Evolutionary conservation across 129 eudicot species (phyloP), one percentile per base, ranked within the genome.

Genomic region (Flaveria bidentis): DNA sequence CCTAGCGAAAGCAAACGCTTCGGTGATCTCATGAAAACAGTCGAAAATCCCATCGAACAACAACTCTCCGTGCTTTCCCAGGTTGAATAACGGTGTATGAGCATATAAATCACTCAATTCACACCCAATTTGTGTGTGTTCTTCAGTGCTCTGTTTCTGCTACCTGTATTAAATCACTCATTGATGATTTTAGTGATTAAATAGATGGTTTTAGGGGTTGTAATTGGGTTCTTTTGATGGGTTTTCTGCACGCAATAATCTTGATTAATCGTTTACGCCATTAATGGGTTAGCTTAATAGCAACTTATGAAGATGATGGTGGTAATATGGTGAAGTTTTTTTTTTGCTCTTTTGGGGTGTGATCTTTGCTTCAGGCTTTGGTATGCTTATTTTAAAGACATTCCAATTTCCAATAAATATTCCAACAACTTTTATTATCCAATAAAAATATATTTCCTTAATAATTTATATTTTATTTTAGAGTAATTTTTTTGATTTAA

Each of bases 31-130:
- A 87, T 89, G 61, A 84, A 95, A 79, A 69, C 97, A 95, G 26
- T 85, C 91, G 49, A 95, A 86, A 8, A 91, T 73, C 6, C 99
- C 99, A 49, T 82, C 91, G 74, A 86, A 58, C 82, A 84, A 65
- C 75, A 73, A 80, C 81, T 87, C 96, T 50, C 94, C 92, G 86
- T 82, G 85, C 87, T 91, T 95, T 82, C 99, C 99, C 99, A 91
- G 97, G 67, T 86, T 95, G 60, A 51, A 84, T 77, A 25, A 6
- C 73, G 73, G 66, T 71, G 77, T 64, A 79, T 77, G 22, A 30
- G 68, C 87, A 67, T 76, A 82, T 10, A 36, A 39, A 20, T 62
- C 52, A 46, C 80, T 73, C 84, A 42, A 39, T 67, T 83, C 71
- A 28, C 58, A 60, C 78, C 9, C 73, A 15, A 74, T 51, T 2